Evolutionary conservation across 306 rosid species (phyloP), one percentile per base, ranked within the genome.

Genomic region (Vachellia pachyceras): DNA sequence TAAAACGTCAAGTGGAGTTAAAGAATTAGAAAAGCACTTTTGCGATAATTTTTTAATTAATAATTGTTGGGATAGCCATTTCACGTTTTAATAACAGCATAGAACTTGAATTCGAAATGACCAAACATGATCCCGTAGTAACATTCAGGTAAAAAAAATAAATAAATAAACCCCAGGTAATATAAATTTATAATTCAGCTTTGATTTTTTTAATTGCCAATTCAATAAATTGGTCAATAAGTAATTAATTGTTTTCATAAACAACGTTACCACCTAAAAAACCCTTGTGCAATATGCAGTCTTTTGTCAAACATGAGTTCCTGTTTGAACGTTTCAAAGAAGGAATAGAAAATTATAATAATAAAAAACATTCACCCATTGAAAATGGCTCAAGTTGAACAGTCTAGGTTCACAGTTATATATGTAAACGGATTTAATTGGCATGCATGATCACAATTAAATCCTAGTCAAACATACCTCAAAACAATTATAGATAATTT

Each of bases 251-350:
- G 11, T 18, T 29, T 35, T 63, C 20, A 12, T 5, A 63, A 63
- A 33, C 37, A 29, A 61, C 67, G 67, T 29, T 18, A 61, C 39
- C 4, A 33, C 41, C 36, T 36, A 57, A 23, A 23, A 22, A 58
- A 22, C 15, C 65, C 65, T 58, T 58, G 15, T 23, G 65, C 36
- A 23, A 10, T 11, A 75, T 7, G 52, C 25, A 8, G 25, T 75
- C 25, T 55, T 55, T 40, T 13, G 66, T 75, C 69, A 75, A 75
- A 23, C 57, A 25, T 17, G 72, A 10, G 15, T 3, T 50, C n/a
- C 60, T 40, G 9, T 55, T 54, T 55, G 52, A 74, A 23, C 3
- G 11, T 55, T 40, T 55, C 77, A 37, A 54, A 55, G 78, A 41
- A 0, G 22, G 2, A 6, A 52, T 46, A 14, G 18, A 5, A 52